Percentiles rank a stretch among this genome's conserved stretches.
phyloP scores from a whole-genome alignment of 306 rosid genomes.

The Cucurbita pepo region DNA sequence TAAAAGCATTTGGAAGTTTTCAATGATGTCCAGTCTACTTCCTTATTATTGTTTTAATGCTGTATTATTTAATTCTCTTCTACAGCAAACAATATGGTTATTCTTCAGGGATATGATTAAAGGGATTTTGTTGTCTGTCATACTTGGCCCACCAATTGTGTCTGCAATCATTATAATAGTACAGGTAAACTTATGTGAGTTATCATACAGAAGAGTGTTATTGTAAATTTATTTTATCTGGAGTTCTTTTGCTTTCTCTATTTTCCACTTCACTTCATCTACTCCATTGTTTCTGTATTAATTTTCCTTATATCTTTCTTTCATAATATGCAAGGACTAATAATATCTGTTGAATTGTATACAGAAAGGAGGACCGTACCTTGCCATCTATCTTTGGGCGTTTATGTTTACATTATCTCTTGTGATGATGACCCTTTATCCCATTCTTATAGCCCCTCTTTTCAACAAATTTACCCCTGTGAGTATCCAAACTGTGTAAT shows the following conservation, averaged over 20 bases:
- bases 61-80: background rate
- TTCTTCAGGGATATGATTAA: slow-evolving; percentile 87
- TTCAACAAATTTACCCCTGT: slow-evolving; percentile 93
- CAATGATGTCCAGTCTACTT: background rate
- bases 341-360: slow-evolving; percentile 2
- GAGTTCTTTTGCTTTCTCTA: background rate
- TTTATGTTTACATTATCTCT: slow-evolving; percentile 79
- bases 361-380: slow-evolving; percentile 98
- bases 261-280: background rate
- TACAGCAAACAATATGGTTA: slow-evolving; percentile 89
- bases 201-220: background rate
- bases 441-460: slow-evolving; percentile 87
- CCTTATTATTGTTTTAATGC: background rate
- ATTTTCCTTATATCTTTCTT: background rate
- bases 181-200: slow-evolving; percentile 39
- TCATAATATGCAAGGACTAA: background rate
- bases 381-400: slow-evolving; percentile 95
- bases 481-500: slow-evolving; percentile 20
- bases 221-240: background rate
- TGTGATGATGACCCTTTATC: slow-evolving; percentile 94
- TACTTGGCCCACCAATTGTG: slow-evolving; percentile 86
- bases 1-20: background rate
- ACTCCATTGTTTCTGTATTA: background rate
- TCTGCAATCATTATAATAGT: slow-evolving; percentile 79
- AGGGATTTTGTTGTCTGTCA: slow-evolving; percentile 42